Base-by-base conservation (phyloP, 2,329 filamentous ascomycete species). In the Didymella segeticola region DNA sequence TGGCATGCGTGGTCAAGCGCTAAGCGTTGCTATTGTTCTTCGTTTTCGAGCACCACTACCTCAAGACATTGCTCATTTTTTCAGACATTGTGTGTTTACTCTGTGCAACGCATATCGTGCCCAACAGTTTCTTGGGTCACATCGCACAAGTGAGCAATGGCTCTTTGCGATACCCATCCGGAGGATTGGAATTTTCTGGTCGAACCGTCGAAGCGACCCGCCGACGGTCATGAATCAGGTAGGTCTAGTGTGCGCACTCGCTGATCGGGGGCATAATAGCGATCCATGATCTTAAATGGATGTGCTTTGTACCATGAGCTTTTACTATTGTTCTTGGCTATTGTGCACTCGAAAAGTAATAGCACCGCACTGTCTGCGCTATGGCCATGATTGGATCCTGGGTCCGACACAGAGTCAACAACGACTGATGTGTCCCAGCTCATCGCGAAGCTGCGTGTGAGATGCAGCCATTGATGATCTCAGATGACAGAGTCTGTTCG, bases 271-370 rank as follows among this genome's bases (percentile, higher is more conserved):
- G 14, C 46, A 49, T 54, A 42, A 23, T 19, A 30, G 34, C 27
- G 33, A 48, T 27, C 14, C 23, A 34, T 36, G 19, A 36, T 17
- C 10, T 15, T 2, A 11, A 17, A 17, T 45, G 22, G 33, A 25
- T 8, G 36, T 39, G 33, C 9, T 41, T 27, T 26, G 22, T 34
- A 41, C 41, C 6, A 25, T 36, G 3, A 5, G 10, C 23, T 19
- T 41, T 41, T 45, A 34, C 34, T 49, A 54, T 54, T 49, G 34
- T 54, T 45, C 45, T n/a, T 22, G 26, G 27, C 51, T 49, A 49
- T 54, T 49, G 34, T 45, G 34, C 27, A 4, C 27, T 46, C n/a
- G 17, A 48, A 48, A 33, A 45, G 33, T 48, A 29, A 45, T 37
- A 17, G 30, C 43, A 43, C 38, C 33, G 17, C 39, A 41, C 51